Evolutionary conservation across 1,284 basidiomycete species (phyloP).

Genomic region (Marasmius tenuissimus): DNA sequence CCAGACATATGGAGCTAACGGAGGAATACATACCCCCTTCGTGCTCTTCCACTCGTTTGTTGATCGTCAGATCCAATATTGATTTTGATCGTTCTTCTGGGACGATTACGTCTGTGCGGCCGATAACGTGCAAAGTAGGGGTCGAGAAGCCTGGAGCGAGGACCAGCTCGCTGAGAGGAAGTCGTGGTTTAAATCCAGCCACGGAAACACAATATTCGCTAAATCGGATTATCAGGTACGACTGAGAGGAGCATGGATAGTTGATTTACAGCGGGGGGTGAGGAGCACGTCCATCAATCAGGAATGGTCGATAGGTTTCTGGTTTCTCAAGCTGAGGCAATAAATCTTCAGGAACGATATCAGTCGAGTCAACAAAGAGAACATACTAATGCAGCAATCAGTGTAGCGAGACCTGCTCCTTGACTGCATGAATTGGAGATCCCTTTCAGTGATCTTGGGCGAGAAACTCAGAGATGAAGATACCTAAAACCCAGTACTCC

Average conservation of each 20-base stretch:
- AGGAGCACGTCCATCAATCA: slow-evolving; percentile 62
- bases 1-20: background rate
- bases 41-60: slow-evolving; percentile 68
- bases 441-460: background rate
- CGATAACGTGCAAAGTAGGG: slow-evolving; percentile 81
- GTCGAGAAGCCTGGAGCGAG: slow-evolving; percentile 62
- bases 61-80: slow-evolving; percentile 58
- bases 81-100: slow-evolving; percentile 66
- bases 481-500: slow-evolving; percentile 84
- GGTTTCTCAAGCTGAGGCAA: slow-evolving; percentile 23
- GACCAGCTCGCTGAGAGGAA: slow-evolving; percentile 51
- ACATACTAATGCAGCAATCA: slow-evolving; percentile 70
- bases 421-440: slow-evolving; percentile 49
- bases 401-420: slow-evolving; percentile 78
- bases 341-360: background rate
- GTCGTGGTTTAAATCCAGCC: slow-evolving; percentile 64
- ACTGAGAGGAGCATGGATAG: slow-evolving; percentile 6
- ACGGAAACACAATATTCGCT: slow-evolving; percentile 72
- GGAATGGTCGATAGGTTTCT: slow-evolving; percentile 60
- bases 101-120: slow-evolving; percentile 81
- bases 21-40: slow-evolving; percentile 58
- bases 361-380: background rate
- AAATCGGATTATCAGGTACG: background rate
- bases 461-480: slow-evolving; percentile 7
- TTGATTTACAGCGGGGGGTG: slow-evolving; percentile 67